Evolutionary conservation across 2,329 filamentous ascomycete species (phyloP).

Genomic region (Colletotrichum liaoningense): DNA sequence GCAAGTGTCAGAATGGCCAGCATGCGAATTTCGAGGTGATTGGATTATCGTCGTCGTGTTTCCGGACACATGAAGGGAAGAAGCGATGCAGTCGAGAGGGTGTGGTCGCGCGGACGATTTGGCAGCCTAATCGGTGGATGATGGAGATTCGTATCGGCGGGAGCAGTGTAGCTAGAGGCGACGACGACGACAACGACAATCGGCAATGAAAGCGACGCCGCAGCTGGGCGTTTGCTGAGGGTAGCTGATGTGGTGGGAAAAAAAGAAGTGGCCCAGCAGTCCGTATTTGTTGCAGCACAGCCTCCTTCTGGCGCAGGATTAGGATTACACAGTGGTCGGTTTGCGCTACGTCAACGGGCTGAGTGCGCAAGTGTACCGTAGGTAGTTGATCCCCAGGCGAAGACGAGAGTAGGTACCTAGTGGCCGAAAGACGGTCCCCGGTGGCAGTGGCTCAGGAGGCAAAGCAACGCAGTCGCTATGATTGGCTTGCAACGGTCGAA

Average conservation of each 20-base stretch:
- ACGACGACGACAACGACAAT: constrained; percentile 10
- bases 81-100: constrained; percentile 24
- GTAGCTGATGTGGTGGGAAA: constrained; percentile 22
- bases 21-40: constrained; percentile 41
- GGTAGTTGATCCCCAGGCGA: background rate
- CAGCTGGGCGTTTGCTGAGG: constrained; percentile 17
- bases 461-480: constrained; percentile 35
- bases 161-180: background rate
- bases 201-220: constrained; percentile 8
- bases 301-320: constrained; percentile 41
- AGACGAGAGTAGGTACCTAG: background rate
- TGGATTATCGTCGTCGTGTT: constrained; percentile 23
- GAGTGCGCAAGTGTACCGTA: constrained; percentile 11
- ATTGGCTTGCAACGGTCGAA: constrained; percentile 27
- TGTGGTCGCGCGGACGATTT: constrained; percentile 1
- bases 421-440: background rate
- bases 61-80: constrained; percentile 22
- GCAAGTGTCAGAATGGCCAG: constrained; percentile 43
- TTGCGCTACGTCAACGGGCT: constrained; percentile 33
- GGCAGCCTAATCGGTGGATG: constrained; percentile 25
- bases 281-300: constrained; percentile 42
- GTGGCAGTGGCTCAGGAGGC: constrained; percentile 2
- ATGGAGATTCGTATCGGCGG: constrained; percentile 1
- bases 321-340: constrained; percentile 35
- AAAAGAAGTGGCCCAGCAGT: constrained; percentile 34